Base-by-base conservation (phyloP, 1,139 yeast species). In the Blastobotrys persicus region DNA sequence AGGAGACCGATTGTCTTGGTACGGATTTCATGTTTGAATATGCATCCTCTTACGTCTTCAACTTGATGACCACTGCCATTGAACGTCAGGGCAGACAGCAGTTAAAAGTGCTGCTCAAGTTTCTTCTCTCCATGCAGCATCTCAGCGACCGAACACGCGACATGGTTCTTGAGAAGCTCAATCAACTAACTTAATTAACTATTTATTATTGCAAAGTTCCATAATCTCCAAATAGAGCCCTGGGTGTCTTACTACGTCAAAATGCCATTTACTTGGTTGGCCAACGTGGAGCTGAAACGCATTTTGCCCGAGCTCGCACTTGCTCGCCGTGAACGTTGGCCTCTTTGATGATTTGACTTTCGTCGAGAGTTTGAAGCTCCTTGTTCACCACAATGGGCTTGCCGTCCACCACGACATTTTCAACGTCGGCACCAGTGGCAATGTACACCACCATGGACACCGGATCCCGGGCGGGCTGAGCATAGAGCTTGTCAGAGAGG, bases 401-500 rank as follows among this genome's bases (percentile, higher is more conserved):
- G 9, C 65, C 65, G 49, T 61, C 56, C 18, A 61, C 54, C 9
- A 61, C 56, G 9, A 58, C 61, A 9, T 51, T 49, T 11, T 46
- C 48, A 23, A 49, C 52, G 32, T 49, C 46, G n/a, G 46, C 47
- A 12, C 47, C 49, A 32, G 50, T 49, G 4, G 50, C 50, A 32
- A 42, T 49, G 33, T 49, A 49, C 3, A 47, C 50, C 13, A 49
- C 44, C 20, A 48, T 34, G 19, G 47, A 33, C 14, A 49, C 50
- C 4, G 46, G 47, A 23, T 46, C 49, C 14, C 46, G 33, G 7
- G 43, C 20, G 6, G 52, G 52, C 18, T 41, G 44, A 31, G 56
- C 46, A 48, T 55, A 14, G 59, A 16, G 42, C 45, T 17, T 61
- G 59, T 44, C 44, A 5, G 45, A 49, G 7, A 46, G 38, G 20